Evolutionary conservation across 768 basidiomycete species (phyloP).

Genomic region (Tulasnella sp.): DNA sequence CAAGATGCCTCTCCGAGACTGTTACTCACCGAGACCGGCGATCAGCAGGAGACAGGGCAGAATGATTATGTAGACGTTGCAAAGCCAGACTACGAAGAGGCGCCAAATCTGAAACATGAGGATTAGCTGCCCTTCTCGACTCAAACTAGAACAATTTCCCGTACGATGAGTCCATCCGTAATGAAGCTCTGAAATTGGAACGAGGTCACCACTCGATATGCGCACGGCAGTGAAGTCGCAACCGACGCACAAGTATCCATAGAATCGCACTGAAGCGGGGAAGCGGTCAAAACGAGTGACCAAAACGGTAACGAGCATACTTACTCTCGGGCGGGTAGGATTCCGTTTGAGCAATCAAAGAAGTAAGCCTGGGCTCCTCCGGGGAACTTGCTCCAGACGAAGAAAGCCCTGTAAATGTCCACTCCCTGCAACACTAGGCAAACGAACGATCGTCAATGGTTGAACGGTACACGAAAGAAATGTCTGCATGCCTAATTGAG

Average conservation of each 20-base stretch:
- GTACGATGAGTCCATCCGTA: constrained; percentile 21
- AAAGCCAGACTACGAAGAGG: constrained; percentile 25
- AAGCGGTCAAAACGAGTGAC: not conserved
- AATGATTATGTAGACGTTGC: constrained; percentile 14
- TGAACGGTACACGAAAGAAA: not conserved
- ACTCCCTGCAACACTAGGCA: constrained; percentile 2
- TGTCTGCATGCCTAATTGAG: constrained; percentile 8
- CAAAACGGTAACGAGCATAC: not conserved
- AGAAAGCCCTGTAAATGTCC: constrained; percentile 23
- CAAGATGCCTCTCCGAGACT: not conserved
- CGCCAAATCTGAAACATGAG: constrained; percentile 18
- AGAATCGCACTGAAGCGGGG: not conserved
- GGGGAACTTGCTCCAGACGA: not conserved
- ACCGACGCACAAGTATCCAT: not conserved
- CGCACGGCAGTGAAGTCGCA: not conserved
- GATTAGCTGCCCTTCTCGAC: not conserved
- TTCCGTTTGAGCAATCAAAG: constrained; percentile 8
- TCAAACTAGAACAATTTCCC: not conserved
- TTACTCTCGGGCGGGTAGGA: constrained; percentile 23
- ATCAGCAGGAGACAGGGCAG: not conserved
- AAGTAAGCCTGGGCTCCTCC: constrained; percentile 19
- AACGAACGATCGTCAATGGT: not conserved
- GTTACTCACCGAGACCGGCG: constrained; percentile 1
- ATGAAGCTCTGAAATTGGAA: not conserved
- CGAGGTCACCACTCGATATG: not conserved